phyloP scores from a whole-genome alignment of 129 eudicot genomes.

The Mikania micrantha region DNA sequence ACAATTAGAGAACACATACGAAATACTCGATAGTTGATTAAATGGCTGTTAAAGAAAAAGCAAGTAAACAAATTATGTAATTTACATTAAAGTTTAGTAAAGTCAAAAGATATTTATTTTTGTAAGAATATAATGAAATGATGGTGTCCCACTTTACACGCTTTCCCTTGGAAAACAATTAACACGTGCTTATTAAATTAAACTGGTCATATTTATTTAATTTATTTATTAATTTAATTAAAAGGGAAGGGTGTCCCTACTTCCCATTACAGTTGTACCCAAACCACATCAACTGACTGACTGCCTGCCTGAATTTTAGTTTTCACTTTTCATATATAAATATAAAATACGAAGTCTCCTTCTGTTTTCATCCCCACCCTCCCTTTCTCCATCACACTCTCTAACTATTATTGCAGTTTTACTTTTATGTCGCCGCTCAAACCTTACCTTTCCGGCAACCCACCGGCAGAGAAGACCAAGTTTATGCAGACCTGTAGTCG shows the following conservation, averaged over 20 bases:
- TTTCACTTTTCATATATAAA: no score
- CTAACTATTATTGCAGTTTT: neutral
- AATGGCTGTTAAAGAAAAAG: no score
- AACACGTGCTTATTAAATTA: constrained; percentile 30
- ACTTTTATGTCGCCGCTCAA: constrained; percentile 26
- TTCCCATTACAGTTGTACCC: constrained; percentile 7
- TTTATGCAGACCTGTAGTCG: constrained; percentile 46
- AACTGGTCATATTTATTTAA: neutral
- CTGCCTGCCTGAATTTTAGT: no score
- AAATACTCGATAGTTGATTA: no score
- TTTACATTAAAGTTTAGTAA: no score
- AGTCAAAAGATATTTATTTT: no score
- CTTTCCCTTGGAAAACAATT: constrained; percentile 11
- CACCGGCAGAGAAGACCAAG: constrained; percentile 32
- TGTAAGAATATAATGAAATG: no score
- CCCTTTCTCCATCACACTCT: constrained; percentile 10
- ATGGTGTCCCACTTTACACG: no score
- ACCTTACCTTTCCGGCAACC: constrained; percentile 12
- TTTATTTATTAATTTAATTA: no score
- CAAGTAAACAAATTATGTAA: no score
- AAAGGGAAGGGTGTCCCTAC: constrained; percentile 15
- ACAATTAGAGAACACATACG: no score
- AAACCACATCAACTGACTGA: no score
- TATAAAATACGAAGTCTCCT: constrained; percentile 6
- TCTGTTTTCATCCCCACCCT: neutral